A percentile compares a stretch with the other conserved stretches of the same genome.
These are phyloP conservation scores for Huntiella omanensis DNA, from an alignment of 2,329 filamentous ascomycete species.

Conservation along the genomic window DNA sequence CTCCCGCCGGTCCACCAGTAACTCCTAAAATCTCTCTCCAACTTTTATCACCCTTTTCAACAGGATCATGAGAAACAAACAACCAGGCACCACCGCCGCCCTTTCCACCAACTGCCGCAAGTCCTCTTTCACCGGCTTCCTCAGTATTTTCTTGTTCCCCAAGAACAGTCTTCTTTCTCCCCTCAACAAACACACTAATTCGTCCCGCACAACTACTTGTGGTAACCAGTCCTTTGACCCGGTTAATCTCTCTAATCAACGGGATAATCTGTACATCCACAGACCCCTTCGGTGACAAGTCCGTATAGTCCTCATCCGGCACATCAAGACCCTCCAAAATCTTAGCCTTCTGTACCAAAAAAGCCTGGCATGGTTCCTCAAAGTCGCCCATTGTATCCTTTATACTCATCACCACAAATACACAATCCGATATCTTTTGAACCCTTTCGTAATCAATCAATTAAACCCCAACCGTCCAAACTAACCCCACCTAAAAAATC, in stretches of 20 bases:
- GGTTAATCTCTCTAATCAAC: slow-evolving; percentile 65
- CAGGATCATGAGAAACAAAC: slow-evolving; percentile 67
- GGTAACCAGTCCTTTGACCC: slow-evolving; percentile 56
- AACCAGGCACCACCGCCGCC: slow-evolving; percentile 71
- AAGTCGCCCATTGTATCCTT: slow-evolving; percentile 11
- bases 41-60: slow-evolving; percentile 21
- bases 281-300: slow-evolving; percentile 75
- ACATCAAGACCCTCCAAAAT: slow-evolving; percentile 54
- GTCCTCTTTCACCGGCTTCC: slow-evolving; percentile 12
- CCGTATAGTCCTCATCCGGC: slow-evolving; percentile 54
- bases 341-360: slow-evolving; percentile 45
- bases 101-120: slow-evolving; percentile 60
- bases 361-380: slow-evolving; percentile 21
- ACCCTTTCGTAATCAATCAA: background rate
- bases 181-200: slow-evolving; percentile 76
- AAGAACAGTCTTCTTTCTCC: slow-evolving; percentile 20
- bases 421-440: too few species aligned
- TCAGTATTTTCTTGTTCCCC: background rate
- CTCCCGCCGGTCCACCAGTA: slow-evolving; percentile 15
- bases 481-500: too few species aligned
- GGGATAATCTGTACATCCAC: slow-evolving; percentile 62
- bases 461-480: too few species aligned
- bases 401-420: too few species aligned
- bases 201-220: slow-evolving; percentile 86
- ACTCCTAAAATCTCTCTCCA: slow-evolving; percentile 23